These are phyloP conservation scores for Pseudophaeomoniella oleicola DNA, from an alignment of 2,329 filamentous ascomycete species.

Conservation along the genomic window DNA sequence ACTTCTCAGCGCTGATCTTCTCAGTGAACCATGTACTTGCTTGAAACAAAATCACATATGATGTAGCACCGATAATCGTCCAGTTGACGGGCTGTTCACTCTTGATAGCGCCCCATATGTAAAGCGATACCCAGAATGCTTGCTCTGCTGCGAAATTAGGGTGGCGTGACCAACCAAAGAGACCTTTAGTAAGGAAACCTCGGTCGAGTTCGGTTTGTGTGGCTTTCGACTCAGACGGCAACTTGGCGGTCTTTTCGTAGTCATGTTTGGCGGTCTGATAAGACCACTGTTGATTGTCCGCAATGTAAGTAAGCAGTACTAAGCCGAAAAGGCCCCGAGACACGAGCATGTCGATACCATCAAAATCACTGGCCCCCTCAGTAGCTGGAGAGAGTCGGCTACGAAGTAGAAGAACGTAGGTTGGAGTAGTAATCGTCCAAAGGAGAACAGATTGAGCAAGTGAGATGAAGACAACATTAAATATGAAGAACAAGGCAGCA, in stretches of 20 bases:
- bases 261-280: slow-evolving; percentile 69
- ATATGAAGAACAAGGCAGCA: slow-evolving; percentile 59
- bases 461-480: slow-evolving; percentile 85
- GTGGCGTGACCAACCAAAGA: slow-evolving; percentile 81
- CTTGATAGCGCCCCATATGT: slow-evolving; percentile 72
- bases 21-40: slow-evolving; percentile 83
- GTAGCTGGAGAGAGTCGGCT: slow-evolving; percentile 37
- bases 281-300: slow-evolving; percentile 86
- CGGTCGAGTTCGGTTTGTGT: slow-evolving; percentile 67
- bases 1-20: slow-evolving; percentile 63
- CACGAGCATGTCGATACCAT: slow-evolving; percentile 33
- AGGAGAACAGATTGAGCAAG: slow-evolving; percentile 71
- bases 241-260: slow-evolving; percentile 59
- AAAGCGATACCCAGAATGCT: slow-evolving; percentile 72
- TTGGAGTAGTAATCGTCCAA: slow-evolving; percentile 62
- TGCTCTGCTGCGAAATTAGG: slow-evolving; percentile 94
- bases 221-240: slow-evolving; percentile 45
- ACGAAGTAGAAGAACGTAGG: slow-evolving; percentile 67
- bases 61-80: slow-evolving; percentile 54
- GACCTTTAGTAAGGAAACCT: slow-evolving; percentile 69
- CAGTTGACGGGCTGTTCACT: slow-evolving; percentile 63
- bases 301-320: slow-evolving; percentile 56
- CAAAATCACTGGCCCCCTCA: no score
- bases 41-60: slow-evolving; percentile 71
- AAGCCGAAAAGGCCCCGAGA: slow-evolving; percentile 36